Evolutionary conservation across 2,329 filamentous ascomycete genomes (phyloP), one percentile per base, ranked within the genome.

Genomic region (Myrmaecium sp.): DNA sequence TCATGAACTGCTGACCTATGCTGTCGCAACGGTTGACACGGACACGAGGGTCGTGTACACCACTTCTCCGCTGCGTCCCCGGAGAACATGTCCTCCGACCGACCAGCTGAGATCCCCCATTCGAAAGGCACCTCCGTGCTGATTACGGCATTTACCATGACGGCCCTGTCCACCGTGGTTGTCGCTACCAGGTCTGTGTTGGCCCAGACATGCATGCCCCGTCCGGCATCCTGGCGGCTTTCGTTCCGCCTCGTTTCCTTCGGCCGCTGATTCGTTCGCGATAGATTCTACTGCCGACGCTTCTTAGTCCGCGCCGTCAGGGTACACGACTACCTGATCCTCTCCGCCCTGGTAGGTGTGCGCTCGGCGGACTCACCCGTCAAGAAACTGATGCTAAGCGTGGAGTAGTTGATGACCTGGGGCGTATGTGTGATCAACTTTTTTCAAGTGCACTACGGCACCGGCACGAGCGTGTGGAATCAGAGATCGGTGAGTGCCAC

Each of bases 271-370:
- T n/a, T n/a, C n/a, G n/a, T n/a, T n/a, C n/a, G n/a, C n/a, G n/a
- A n/a, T 19, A 49, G 47, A 28, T 50, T 47, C 30, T 50, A 44
- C 30, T 47, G 44, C 31, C 46, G 47, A 9, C 42, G 42, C 30
- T 47, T 39, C 22, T 36, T 43, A 6, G 45, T 47, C 33, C 43
- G 46, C 13, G 33, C 39, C 2, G 20, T 49, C 9, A 42, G 42
- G 7, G 37, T 39, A 3, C 43, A 44, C 5, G 47, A 50, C 28
- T 46, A 49, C 33, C 36, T 50, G 15, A 50, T 50, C 44, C 31
- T 47, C 1, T 27, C 36, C 13, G 46, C 47, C 27, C 27, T 49
- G 21, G 46, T 50, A 34, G 32, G 43, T 28, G 16, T 4, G 12
- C 7, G 9, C 14, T 14, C 18, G n/a, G 12, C 17, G 23, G n/a